Evolutionary conservation across 495 filamentous ascomycete genomes (phyloP).

Genomic region (Gamarada debralockiae): DNA sequence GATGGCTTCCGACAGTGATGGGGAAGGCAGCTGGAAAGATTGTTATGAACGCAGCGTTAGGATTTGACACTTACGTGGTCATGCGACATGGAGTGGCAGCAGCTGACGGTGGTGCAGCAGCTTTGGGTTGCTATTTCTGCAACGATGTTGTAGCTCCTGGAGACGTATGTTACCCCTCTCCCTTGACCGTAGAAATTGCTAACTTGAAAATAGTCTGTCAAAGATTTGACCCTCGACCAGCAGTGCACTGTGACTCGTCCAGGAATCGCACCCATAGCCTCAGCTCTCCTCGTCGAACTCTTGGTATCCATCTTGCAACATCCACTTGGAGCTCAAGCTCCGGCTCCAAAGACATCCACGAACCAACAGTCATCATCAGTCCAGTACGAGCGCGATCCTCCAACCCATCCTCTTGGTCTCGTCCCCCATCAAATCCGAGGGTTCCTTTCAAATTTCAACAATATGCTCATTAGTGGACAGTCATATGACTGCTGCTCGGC

Average conservation of each 20-base stretch:
- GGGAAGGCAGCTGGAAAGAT: conserved; percentile 90
- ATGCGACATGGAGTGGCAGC: conserved; percentile 82
- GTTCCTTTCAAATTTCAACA: conserved; percentile 82
- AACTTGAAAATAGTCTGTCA: conserved; percentile 52
- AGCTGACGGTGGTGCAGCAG: conserved; percentile 46
- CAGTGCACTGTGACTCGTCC: conserved; percentile 97
- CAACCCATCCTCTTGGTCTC: conserved; percentile 74
- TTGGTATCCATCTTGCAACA: conserved; percentile 88
- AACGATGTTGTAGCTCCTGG: conserved; percentile 95
- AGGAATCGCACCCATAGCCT: conserved; percentile 87
- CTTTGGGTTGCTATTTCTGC: conserved; percentile 96
- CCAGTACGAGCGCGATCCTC: conserved; percentile 49
- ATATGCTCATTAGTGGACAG: conserved; percentile 72
- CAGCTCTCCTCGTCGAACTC: conserved; percentile 86
- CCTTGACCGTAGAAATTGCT: neutral
- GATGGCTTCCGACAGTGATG: conserved; percentile 98
- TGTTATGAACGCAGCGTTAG: conserved; percentile 92
- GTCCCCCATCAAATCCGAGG: conserved; percentile 93
- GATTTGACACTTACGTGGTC: conserved; percentile 94
- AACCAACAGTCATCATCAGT: conserved; percentile 23
- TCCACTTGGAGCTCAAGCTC: conserved; percentile 54
- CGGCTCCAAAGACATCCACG: conserved; percentile 36
- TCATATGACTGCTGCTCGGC: conserved; percentile 92
- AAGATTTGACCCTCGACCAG: conserved; percentile 91
- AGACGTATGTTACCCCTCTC: conserved; percentile 71